Conservation (phyloP, 345 rosid species). For the Heritiera littoralis region DNA sequence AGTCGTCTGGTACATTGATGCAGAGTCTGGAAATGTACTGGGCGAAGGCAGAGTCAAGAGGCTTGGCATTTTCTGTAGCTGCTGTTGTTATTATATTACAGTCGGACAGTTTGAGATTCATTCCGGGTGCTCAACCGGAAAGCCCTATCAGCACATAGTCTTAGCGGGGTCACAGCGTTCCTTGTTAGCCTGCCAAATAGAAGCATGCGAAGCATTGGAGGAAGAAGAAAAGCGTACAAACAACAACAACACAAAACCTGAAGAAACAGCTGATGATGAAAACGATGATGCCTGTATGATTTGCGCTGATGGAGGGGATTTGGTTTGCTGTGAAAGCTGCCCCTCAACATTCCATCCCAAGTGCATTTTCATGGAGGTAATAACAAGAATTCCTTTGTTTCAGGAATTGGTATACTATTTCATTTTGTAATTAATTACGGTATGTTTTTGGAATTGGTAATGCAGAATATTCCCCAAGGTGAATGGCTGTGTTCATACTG, state of each 20-base stretch:
- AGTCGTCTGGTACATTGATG: background rate
- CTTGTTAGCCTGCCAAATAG: background rate
- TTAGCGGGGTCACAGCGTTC: background rate
- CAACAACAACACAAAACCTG: constrained; percentile 10
- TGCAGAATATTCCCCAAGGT: constrained; percentile 29
- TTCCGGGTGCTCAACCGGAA: background rate
- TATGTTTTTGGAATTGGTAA: background rate
- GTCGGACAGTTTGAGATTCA: constrained; percentile 31
- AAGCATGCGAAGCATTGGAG: background rate
- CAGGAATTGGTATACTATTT: background rate
- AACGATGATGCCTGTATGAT: constrained; percentile 34
- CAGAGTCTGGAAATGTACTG: background rate
- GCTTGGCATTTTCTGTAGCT: constrained; percentile 24
- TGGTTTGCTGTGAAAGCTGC: constrained; percentile 36
- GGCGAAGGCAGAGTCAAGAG: constrained; percentile 12
- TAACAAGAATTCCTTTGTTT: background rate
- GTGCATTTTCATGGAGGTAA: constrained; percentile 32
- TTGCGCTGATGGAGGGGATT: constrained; percentile 38
- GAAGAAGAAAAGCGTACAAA: background rate
- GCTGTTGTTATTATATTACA: constrained; percentile 21
- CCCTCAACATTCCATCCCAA: constrained; percentile 31
- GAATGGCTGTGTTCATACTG: constrained; percentile 33
- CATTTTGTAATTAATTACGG: background rate
- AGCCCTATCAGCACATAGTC: constrained; percentile 18
- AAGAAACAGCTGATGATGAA: background rate